Conservation (phyloP, 257 asterid genomes). For the Fraxinus pennsylvanica region DNA sequence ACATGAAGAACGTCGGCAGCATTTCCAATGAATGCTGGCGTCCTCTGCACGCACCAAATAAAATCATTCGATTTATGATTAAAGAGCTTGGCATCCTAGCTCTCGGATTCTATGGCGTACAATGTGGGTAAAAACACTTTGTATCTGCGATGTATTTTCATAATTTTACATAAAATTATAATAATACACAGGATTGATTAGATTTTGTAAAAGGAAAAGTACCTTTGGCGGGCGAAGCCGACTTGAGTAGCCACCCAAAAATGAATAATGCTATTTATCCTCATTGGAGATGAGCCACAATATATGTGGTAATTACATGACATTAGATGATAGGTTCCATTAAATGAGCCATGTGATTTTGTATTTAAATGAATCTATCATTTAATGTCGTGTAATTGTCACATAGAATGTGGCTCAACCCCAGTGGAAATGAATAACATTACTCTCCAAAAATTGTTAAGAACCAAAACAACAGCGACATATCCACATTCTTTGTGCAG, state of each 20-base stretch:
- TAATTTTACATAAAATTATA: neutral
- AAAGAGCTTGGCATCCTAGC: constrained; percentile 80
- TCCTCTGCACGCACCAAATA: constrained; percentile 54
- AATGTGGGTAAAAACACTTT: constrained; percentile 74
- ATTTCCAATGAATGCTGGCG: constrained; percentile 92
- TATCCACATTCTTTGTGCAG: constrained; percentile 76
- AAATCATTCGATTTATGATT: constrained; percentile 26
- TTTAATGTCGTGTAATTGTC: too few relatives aligned
- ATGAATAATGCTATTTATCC: too few relatives aligned
- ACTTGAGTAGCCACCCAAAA: constrained; percentile 72
- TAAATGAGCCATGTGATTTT: too few relatives aligned
- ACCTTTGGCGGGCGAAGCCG: constrained; percentile 73
- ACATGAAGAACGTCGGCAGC: constrained; percentile 66
- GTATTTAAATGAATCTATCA: too few relatives aligned
- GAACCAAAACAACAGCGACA: constrained; percentile 59
- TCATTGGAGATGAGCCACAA: too few relatives aligned
- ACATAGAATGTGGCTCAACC: too few relatives aligned
- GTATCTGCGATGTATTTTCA: constrained; percentile 49
- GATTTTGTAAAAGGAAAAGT: constrained; percentile 10
- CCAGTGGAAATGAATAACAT: too few relatives aligned
- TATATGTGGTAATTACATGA: too few relatives aligned
- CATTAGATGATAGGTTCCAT: too few relatives aligned
- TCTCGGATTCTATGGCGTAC: constrained; percentile 82
- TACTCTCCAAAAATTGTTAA: constrained; percentile 43
- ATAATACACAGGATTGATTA: too few relatives aligned